These are phyloP conservation scores for Cicer judaicum DNA, from an alignment of 306 rosid genomes.

Conservation along the genomic window DNA sequence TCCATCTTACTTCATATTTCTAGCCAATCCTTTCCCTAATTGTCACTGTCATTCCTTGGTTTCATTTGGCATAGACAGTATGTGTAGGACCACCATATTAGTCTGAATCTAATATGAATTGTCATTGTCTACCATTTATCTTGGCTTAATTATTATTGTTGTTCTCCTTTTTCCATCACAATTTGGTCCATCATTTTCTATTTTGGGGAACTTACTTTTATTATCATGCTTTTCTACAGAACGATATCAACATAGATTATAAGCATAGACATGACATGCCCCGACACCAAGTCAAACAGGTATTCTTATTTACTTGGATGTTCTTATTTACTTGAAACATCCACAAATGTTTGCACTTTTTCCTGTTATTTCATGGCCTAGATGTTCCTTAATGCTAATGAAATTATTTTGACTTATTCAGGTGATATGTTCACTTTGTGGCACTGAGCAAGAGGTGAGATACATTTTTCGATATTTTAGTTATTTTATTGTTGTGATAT, in stretches of 20 bases:
- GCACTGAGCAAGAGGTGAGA: conserved; percentile 87
- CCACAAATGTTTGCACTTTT: neutral
- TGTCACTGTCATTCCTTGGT: conserved; percentile 8
- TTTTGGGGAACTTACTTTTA: conserved; percentile 20
- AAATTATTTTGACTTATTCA: conserved; percentile 43
- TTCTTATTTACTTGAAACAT: neutral
- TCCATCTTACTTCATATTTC: conserved; percentile 15
- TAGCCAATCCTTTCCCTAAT: neutral
- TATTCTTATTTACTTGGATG: conserved; percentile 31
- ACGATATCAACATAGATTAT: conserved; percentile 63
- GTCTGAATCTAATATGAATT: neutral
- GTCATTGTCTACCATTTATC: neutral
- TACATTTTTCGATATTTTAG: conserved; percentile 24
- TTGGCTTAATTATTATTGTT: neutral
- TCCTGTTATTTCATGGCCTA: neutral
- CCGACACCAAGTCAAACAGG: conserved; percentile 77
- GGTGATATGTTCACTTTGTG: conserved; percentile 88
- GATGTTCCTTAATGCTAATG: conserved; percentile 34
- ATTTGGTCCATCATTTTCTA: neutral
- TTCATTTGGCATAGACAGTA: neutral
- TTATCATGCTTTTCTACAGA: conserved; percentile 49
- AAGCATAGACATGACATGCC: conserved; percentile 79
- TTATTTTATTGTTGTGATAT: neutral
- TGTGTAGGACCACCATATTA: neutral
- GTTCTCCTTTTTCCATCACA: neutral